Base-by-base conservation (phyloP, 1,139 yeast genomes). In the Hansenula lynferdii region DNA sequence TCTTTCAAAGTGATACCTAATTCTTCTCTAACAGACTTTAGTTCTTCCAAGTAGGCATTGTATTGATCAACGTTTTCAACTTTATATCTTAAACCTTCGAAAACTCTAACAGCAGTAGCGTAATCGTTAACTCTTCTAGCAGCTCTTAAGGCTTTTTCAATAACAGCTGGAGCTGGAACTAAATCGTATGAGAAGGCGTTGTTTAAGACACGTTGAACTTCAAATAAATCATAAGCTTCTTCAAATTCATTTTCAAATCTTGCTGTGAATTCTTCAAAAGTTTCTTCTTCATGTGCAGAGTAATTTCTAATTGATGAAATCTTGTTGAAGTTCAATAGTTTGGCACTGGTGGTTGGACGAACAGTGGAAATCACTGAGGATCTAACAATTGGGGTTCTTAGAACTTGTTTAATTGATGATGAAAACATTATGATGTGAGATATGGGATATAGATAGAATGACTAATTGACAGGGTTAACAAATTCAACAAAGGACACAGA, bases 91-190 rank as follows among this genome's bases (percentile, higher is more conserved):
- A 92, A 79, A 51, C 77, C 82, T 72, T 92, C 98, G 58, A 92
- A 92, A 46, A 95, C 96, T 72, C 98, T 85, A 55, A 90, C 94
- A 43, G 98, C 98, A 47, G 97, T 90, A 47, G 98, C 97, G 72
- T 86, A 86, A 72, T 92, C 98, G 68, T 94, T 89, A 53, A 92
- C 97, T 72, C 98, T 86, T 80, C 98, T 89, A 60, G 97, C 92
- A 39, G 98, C 98, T 70, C 85, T 83, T 64, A 92, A 78, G 38
- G 98, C 98, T 72, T 85, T 85, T 70, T 87, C 96, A 61, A 92
- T 77, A 48, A 92, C 97, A 45, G 85, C 80, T 51, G 98, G 98
- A 28, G 98, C 94, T 52, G 98, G 98, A 42, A 92, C 98, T 67
- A 94, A 80, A 71, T 92, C 98, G 74, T 92, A 92, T 17, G 97